Percentiles rank a stretch among this genome's conserved stretches.
Conservation (phyloP, 2,329 filamentous ascomycete species). For the Cadophora sp. region DNA sequence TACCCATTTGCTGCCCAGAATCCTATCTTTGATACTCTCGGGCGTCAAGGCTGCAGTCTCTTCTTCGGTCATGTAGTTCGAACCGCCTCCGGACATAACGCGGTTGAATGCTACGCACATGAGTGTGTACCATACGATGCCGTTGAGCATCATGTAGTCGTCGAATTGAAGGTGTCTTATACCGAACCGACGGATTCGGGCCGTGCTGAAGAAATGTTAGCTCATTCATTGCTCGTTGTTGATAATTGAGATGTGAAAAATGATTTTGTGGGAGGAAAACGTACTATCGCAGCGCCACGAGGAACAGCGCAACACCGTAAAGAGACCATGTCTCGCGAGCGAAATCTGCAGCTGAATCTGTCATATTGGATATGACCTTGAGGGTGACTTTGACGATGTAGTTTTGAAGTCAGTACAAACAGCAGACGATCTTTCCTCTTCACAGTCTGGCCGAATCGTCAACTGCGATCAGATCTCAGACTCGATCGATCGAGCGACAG, state of each 20-base stretch:
- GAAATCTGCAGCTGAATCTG: not conserved
- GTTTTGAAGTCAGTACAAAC: not conserved
- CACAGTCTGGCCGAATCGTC: not conserved
- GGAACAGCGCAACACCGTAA: not conserved
- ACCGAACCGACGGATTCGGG: constrained; percentile 13
- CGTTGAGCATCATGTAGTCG: constrained; percentile 53
- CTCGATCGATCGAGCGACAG: not conserved
- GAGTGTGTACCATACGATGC: constrained; percentile 53
- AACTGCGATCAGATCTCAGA: not conserved
- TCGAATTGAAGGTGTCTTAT: constrained; percentile 48
- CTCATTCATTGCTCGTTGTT: no score
- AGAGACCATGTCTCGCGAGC: constrained; percentile 10
- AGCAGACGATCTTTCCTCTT: constrained; percentile 8
- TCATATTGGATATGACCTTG: not conserved
- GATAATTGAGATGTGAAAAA: no score
- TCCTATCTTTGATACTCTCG: constrained; percentile 44
- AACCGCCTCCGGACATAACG: constrained; percentile 53
- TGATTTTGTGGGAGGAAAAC: not conserved
- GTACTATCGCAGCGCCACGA: constrained; percentile 7
- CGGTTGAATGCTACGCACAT: constrained; percentile 53
- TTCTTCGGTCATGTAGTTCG: constrained; percentile 53
- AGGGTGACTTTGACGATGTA: not conserved
- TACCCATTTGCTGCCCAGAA: constrained; percentile 55
- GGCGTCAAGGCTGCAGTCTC: constrained; percentile 50
- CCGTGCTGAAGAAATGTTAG: not conserved